Base-by-base conservation (phyloP, 2,329 filamentous ascomycete species). In the Colletotrichum nymphaeae region DNA sequence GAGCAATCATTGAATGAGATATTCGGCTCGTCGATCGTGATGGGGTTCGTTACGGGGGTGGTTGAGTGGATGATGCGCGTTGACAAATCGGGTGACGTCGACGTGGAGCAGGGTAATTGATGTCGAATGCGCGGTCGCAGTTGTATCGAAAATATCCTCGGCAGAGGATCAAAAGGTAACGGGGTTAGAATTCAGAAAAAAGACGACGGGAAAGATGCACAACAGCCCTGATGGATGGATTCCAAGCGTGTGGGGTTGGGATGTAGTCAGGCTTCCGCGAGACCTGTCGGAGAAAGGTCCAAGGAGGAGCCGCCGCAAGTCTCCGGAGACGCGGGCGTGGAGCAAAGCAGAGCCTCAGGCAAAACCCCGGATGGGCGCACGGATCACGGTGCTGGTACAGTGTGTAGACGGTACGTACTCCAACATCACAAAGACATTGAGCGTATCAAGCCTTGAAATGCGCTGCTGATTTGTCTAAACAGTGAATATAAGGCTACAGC, bases 191-290 rank as follows among this genome's bases (percentile, higher is more conserved):
- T 14, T 59, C 35, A 30, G 42, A n/a, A 16, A 52, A 24, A 22
- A 56, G 32, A 57, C 22, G 24, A 11, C 37, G 32, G 56, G 56
- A 58, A 49, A 46, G 70, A 67, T 72, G 62, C 71, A 73, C 71
- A n/a, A 19, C 62, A 52, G 68, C 53, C 59, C 63, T 52, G 63
- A 58, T 49, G 12, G 72, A 74, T 74, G 68, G 35, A 52, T 63
- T 74, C 63, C 53, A 46, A 59, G 32, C 64, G 68, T 74, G 72
- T 74, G 68, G 72, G 68, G 72, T 67, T 74, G 72, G 19, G 68
- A 72, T 74, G 63, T 74, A 74, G 72, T 74, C 72, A 72, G 72
- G 63, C 72, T 63, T 70, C 71, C 55, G 71, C 42, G 63, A 35
- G 14, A 67, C 32, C 32, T 35, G 56, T 49, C 42, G 42, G 19